phyloP scores from a whole-genome alignment of 768 basidiomycete genomes.

The Lentinula aciculospora region DNA sequence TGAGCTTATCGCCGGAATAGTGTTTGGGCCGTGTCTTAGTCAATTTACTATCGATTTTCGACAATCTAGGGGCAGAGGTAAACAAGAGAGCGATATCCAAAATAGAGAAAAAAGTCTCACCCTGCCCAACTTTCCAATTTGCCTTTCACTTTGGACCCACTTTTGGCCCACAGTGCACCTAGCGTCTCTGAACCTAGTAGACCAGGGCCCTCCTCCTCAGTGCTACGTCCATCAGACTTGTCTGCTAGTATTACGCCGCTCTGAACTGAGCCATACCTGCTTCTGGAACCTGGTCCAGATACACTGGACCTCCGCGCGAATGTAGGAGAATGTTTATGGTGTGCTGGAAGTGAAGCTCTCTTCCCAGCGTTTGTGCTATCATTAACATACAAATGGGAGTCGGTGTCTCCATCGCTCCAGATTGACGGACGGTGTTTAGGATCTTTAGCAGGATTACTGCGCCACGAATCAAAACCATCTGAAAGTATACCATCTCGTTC shows the following conservation, averaged over 20 bases:
- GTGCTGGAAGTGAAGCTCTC: neutral
- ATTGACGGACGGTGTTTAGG: neutral
- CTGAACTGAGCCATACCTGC: slow-evolving; percentile 2
- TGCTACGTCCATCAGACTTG: slow-evolving; percentile 5
- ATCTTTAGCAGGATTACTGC: neutral
- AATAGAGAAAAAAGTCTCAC: slow-evolving; percentile 23
- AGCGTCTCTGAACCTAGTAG: neutral
- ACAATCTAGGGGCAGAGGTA: slow-evolving; percentile 5
- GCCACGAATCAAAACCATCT: slow-evolving; percentile 1
- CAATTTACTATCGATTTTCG: slow-evolving; percentile 13
- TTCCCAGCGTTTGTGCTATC: neutral
- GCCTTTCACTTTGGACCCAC: slow-evolving; percentile 33
- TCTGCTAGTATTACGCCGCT: neutral
- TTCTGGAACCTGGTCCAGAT: neutral
- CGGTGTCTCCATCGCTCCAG: slow-evolving; percentile 10
- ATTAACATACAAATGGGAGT: neutral
- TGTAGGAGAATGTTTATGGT: neutral
- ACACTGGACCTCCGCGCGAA: neutral
- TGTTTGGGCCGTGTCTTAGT: slow-evolving; percentile 17
- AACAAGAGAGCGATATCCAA: neutral
- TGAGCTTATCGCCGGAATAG: neutral
- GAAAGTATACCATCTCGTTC: slow-evolving; percentile 12
- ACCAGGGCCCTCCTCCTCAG: slow-evolving; percentile 14
- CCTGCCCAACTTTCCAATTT: slow-evolving; percentile 46
- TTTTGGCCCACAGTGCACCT: slow-evolving; percentile 26